Percentiles rank a stretch among this genome's conserved stretches.
Evolutionary conservation across 192 early-diverging fungal species (phyloP).

Genomic region (Gigaspora rosea): DNA sequence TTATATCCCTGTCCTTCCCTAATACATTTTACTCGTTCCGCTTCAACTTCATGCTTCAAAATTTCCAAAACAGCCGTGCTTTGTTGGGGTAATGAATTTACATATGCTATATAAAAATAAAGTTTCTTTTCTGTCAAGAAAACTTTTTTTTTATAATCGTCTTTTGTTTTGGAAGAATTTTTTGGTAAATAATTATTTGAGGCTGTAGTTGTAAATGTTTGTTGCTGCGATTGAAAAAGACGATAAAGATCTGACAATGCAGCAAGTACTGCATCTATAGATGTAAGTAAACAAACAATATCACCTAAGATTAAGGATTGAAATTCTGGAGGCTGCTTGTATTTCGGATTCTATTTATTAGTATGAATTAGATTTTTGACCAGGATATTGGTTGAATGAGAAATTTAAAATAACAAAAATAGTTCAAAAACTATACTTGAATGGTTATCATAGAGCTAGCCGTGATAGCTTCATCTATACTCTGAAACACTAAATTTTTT

Average conservation of each 20-base stretch:
- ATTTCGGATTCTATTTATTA: conserved; percentile 17
- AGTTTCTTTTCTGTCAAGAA: conserved; percentile 28
- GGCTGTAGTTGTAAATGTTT: not conserved
- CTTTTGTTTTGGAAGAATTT: not conserved
- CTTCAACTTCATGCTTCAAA: not conserved
- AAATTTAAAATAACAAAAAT: not conserved
- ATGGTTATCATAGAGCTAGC: not conserved
- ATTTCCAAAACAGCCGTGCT: not conserved
- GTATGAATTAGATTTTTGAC: not conserved
- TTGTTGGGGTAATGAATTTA: conserved; percentile 7
- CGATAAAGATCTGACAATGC: conserved; percentile 23
- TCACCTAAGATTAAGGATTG: conserved; percentile 18
- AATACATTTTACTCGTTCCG: not conserved
- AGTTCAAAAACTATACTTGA: not conserved
- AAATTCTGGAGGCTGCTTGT: conserved; percentile 27
- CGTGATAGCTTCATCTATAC: conserved; percentile 20
- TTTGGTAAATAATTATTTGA: not conserved
- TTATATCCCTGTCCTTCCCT: not conserved
- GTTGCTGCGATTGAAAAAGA: not conserved
- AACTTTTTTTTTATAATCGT: not conserved
- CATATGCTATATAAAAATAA: conserved; percentile 30
- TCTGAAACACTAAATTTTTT: conserved; percentile 17
- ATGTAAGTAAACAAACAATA: conserved; percentile 10
- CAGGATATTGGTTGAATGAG: not conserved
- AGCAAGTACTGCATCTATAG: conserved; percentile 1